These are phyloP conservation scores for Brassica balearica DNA, from an alignment of 441 rosid species.

Conservation along the genomic window DNA sequence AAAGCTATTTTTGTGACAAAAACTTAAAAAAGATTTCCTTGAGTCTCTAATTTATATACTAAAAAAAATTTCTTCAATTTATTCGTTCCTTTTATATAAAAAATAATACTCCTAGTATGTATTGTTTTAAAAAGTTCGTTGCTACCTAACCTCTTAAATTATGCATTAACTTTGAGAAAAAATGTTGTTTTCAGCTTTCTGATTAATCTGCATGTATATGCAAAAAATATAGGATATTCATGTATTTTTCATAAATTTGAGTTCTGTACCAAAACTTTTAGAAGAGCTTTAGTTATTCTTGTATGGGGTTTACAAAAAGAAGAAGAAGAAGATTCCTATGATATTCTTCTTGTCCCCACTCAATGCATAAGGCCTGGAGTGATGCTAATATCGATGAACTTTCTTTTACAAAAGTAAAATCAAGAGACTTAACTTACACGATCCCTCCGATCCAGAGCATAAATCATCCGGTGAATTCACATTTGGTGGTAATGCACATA, in stretches of 20 bases:
- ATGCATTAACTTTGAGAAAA: not conserved
- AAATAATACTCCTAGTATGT: not conserved
- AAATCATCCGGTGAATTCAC: constrained; percentile 14
- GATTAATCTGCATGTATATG: not conserved
- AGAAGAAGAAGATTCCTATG: constrained; percentile 37
- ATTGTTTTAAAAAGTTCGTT: not conserved
- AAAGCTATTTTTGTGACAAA: no score
- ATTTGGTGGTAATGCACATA: constrained; percentile 18
- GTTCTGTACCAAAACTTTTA: constrained; percentile 27
- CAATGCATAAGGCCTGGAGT: constrained; percentile 27
- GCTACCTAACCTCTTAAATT: constrained; percentile 1
- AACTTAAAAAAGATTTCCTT: no score
- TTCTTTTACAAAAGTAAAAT: constrained; percentile 35
- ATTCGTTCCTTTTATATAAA: not conserved
- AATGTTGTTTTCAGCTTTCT: not conserved
- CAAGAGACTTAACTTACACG: constrained; percentile 1
- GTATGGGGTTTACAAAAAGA: constrained; percentile 18
- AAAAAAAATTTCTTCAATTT: not conserved
- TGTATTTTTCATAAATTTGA: not conserved
- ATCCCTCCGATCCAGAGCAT: constrained; percentile 17
- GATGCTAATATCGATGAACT: constrained; percentile 33
- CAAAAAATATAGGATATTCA: not conserved
- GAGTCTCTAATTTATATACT: not conserved
- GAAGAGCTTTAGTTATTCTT: constrained; percentile 18
- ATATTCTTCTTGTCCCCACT: constrained; percentile 43